Evolutionary conservation across 495 filamentous ascomycete species (phyloP).

Genomic region (Lophiostoma macrostomum): DNA sequence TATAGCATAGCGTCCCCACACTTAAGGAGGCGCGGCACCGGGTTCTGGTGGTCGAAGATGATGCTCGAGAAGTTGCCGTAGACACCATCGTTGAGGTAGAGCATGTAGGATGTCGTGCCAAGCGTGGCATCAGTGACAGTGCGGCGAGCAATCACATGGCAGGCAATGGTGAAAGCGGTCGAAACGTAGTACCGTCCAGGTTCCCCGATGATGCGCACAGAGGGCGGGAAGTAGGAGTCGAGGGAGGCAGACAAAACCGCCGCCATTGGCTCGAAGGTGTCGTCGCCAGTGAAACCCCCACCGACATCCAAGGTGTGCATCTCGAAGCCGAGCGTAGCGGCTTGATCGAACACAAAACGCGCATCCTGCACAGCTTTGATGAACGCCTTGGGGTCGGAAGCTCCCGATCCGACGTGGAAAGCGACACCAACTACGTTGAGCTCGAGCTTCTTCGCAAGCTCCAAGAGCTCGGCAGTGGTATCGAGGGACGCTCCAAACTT

Average conservation of each 20-base stretch:
- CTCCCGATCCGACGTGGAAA: slow-evolving; percentile 96
- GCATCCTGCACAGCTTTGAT: slow-evolving; percentile 86
- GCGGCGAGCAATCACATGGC: slow-evolving; percentile 93
- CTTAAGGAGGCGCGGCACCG: slow-evolving; percentile 74
- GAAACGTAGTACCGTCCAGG: slow-evolving; percentile 94
- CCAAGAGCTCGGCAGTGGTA: slow-evolving; percentile 69
- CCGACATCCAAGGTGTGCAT: slow-evolving; percentile 90
- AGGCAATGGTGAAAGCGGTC: slow-evolving; percentile 87
- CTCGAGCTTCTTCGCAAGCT: slow-evolving; percentile 79
- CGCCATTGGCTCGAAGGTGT: slow-evolving; percentile 89
- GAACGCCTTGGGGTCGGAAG: slow-evolving; percentile 85
- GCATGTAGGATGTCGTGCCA: slow-evolving; percentile 73
- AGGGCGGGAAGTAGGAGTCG: slow-evolving; percentile 80
- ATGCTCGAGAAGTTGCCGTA: slow-evolving; percentile 99
- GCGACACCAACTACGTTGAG: slow-evolving; percentile 94
- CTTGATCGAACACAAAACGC: slow-evolving; percentile 85
- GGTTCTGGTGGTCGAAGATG: slow-evolving; percentile 98
- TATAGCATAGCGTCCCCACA: slow-evolving; percentile 50
- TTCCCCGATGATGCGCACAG: slow-evolving; percentile 89
- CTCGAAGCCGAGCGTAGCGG: slow-evolving; percentile 68
- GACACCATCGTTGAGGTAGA: slow-evolving; percentile 94
- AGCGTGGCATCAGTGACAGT: slow-evolving; percentile 64
- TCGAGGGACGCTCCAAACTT: slow-evolving; percentile 95
- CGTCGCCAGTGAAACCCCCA: slow-evolving; percentile 83
- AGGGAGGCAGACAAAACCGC: slow-evolving; percentile 73